phyloP scores from a whole-genome alignment of 805 yeast species.

The Wickerhamiella shivajii region DNA sequence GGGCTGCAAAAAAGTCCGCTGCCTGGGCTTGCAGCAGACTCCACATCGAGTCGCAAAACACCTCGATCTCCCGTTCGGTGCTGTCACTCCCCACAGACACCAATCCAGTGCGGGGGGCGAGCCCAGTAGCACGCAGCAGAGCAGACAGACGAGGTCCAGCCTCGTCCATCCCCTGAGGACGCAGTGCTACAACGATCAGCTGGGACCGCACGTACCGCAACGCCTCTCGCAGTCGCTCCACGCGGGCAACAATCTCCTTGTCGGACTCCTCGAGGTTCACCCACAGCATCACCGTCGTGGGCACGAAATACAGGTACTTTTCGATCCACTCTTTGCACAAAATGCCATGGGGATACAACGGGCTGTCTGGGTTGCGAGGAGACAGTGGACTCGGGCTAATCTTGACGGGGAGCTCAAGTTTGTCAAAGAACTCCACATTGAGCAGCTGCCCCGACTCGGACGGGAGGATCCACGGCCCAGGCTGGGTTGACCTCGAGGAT shows the following conservation, averaged over 20 bases:
- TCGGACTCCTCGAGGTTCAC: constrained; percentile 26
- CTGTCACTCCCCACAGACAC: constrained; percentile 28
- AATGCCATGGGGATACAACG: constrained; percentile 29
- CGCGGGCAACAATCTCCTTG: constrained; percentile 18
- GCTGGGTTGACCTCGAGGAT: too few relatives aligned
- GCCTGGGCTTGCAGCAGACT: constrained; percentile 30
- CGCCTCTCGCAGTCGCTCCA: constrained; percentile 15
- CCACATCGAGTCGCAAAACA: constrained; percentile 28
- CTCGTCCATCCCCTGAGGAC: neutral
- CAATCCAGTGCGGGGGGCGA: constrained; percentile 33
- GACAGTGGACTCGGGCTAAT: constrained; percentile 26
- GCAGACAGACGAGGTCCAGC: constrained; percentile 9
- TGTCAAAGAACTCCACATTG: neutral
- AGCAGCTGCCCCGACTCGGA: constrained; percentile 6
- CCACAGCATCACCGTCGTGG: constrained; percentile 34
- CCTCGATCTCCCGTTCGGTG: constrained; percentile 27
- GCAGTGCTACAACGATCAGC: constrained; percentile 1
- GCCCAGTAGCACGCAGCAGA: constrained; percentile 30
- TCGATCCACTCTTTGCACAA: constrained; percentile 37
- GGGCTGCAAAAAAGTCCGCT: constrained; percentile 28
- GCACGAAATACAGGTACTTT: constrained; percentile 35
- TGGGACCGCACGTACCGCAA: constrained; percentile 7
- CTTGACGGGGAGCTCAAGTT: constrained; percentile 3
- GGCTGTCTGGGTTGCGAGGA: constrained; percentile 31
- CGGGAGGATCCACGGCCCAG: constrained; percentile 8